Base-by-base conservation (phyloP, 352 stramenopile genomes). In the Phytophthora fragariae region DNA sequence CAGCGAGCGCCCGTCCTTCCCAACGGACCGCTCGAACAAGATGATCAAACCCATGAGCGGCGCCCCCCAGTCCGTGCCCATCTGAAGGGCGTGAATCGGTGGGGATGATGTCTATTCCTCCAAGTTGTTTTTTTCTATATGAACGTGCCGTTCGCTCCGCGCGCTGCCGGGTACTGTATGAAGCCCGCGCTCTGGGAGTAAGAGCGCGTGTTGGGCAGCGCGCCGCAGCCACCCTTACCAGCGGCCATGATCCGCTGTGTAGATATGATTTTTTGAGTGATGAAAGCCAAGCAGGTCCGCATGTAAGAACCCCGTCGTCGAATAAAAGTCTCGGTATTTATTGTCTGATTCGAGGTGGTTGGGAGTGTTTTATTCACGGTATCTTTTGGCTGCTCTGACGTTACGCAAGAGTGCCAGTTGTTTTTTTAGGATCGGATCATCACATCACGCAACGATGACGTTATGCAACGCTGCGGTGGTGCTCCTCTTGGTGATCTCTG, bases 281-380 rank as follows among this genome's bases (percentile, higher is more conserved):
- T 78, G 35, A 74, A 73, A 70, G 54, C 47, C 60, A 70, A 77
- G 60, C 65, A 66, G 65, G 65, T 60, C 70, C 54, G 62, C 65
- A 81, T 70, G 70, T 75, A 73, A 78, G 65, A 61, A 65, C 70
- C 63, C 21, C 50, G 49, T 70, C 62, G 67, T 81, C 62, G 66
- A 78, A 74, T 79, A 71, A 80, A 77, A 81, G 74, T 78, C 60
- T 81, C 70, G 71, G 75, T 81, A 81, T 81, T 81, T 81, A 81
- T 79, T 81, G 75, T 81, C 24, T 14, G 14, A 27, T 27, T 27
- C 24, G 24, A 27, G 24, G 24, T 27, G 19, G 24, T 27, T 27
- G 24, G 24, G 24, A 27, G 24, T 27, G 24, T 27, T 27, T 27
- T 27, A 27, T 27, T 27, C 24, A 27, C 14, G 41, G 15, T 49